These are phyloP conservation scores for Stenocarpella maydis DNA, from an alignment of 2,329 filamentous ascomycete genomes.

Conservation along the genomic window DNA sequence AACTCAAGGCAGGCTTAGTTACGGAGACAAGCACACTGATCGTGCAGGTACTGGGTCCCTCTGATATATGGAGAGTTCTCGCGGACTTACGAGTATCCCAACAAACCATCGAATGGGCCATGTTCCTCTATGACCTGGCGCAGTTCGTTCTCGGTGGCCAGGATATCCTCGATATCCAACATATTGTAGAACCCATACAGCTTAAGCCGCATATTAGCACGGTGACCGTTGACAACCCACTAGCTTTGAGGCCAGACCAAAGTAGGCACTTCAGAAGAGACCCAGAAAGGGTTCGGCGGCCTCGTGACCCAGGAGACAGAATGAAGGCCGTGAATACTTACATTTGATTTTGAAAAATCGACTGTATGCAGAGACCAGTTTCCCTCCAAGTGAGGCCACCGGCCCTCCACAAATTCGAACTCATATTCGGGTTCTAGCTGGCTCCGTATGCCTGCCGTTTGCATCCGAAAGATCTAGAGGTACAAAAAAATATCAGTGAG, in stretches of 20 bases:
- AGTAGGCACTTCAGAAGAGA: not conserved
- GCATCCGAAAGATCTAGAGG: conserved; percentile 34
- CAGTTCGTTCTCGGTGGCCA: conserved; percentile 34
- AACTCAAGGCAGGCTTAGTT: not conserved
- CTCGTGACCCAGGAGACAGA: not conserved
- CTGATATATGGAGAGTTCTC: not conserved
- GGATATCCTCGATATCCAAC: conserved; percentile 31
- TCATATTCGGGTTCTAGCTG: conserved; percentile 32
- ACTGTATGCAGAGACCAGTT: conserved; percentile 34
- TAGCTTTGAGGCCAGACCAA: not conserved
- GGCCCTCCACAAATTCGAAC: conserved; percentile 34
- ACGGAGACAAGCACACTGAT: not conserved
- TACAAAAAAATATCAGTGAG: not conserved
- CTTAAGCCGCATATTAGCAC: conserved; percentile 4
- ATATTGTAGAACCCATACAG: conserved; percentile 33
- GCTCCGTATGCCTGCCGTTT: conserved; percentile 33
- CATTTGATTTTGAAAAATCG: conserved; percentile 34
- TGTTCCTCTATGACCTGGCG: conserved; percentile 33
- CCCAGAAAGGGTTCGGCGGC: not conserved
- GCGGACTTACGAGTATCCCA: conserved; percentile 29
- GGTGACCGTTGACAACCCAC: not conserved
- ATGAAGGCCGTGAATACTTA: not conserved
- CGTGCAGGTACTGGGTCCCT: not conserved
- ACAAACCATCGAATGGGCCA: conserved; percentile 32
- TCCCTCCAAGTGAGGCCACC: conserved; percentile 33